These are phyloP conservation scores for Zygoascus sp. DNA, from an alignment of 1,139 yeast species.

Conservation along the genomic window DNA sequence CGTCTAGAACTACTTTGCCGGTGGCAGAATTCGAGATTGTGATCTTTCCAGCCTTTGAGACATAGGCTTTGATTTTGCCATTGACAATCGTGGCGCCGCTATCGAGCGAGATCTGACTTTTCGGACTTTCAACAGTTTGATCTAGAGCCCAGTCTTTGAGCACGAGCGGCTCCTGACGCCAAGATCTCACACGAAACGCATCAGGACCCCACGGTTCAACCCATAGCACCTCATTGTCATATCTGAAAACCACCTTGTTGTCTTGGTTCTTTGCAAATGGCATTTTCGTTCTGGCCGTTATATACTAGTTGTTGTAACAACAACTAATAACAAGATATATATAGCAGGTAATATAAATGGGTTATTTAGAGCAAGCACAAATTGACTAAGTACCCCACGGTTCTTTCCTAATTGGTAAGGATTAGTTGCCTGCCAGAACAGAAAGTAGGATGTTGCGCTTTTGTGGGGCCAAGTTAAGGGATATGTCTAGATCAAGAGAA, in stretches of 20 bases:
- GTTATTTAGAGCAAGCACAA: no score
- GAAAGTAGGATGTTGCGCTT: no score
- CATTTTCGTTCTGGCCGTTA: no score
- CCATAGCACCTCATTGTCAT: slow-evolving; percentile 17
- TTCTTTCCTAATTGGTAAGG: no score
- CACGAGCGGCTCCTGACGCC: slow-evolving; percentile 8
- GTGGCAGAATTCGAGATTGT: slow-evolving; percentile 11
- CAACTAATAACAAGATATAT: no score
- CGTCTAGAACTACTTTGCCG: slow-evolving; percentile 18
- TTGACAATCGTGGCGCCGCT: slow-evolving; percentile 1
- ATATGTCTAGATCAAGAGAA: no score
- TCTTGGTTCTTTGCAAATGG: neutral
- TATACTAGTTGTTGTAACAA: no score
- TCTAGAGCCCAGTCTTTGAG: slow-evolving; percentile 17
- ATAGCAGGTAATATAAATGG: no score
- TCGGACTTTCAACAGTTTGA: neutral
- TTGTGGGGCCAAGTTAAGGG: no score
- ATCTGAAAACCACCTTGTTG: slow-evolving; percentile 9
- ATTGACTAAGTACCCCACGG: no score
- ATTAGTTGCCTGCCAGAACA: no score
- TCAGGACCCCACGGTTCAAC: slow-evolving; percentile 20
- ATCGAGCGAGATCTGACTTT: slow-evolving; percentile 1
- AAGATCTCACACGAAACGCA: slow-evolving; percentile 18
- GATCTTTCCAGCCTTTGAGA: slow-evolving; percentile 16
- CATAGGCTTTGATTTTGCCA: slow-evolving; percentile 16